Conservation (phyloP, 495 filamentous ascomycete genomes). For the Penicillium maclennaniae region DNA sequence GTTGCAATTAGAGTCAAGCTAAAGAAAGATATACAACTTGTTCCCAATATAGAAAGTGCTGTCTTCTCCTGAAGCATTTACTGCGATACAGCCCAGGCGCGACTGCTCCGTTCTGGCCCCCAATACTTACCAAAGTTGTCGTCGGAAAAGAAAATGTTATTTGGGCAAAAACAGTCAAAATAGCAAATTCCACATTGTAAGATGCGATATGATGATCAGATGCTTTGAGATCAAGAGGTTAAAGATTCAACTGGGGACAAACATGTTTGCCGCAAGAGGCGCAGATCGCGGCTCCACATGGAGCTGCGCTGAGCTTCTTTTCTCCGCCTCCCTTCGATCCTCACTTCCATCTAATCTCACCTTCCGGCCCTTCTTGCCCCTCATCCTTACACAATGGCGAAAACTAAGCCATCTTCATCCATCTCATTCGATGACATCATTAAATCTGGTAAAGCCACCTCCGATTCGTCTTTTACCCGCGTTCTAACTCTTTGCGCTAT, state of each 20-base stretch:
- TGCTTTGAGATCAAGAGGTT: too few species aligned
- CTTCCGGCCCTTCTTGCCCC: conserved; percentile 1
- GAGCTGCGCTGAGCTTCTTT: neutral
- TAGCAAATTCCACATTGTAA: too few species aligned
- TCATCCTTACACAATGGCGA: conserved; percentile 35
- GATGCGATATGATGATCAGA: too few species aligned
- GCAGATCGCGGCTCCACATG: neutral
- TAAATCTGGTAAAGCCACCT: conserved; percentile 47
- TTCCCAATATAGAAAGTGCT: neutral
- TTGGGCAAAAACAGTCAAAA: too few species aligned
- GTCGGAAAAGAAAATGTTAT: too few species aligned
- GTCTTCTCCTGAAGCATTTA: neutral
- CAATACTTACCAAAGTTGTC: neutral
- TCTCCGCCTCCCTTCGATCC: neutral
- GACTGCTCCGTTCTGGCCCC: neutral
- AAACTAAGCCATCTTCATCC: conserved; percentile 41
- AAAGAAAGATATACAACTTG: neutral
- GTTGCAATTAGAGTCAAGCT: neutral
- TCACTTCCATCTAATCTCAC: neutral
- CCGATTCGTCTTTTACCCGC: neutral
- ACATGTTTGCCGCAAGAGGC: too few species aligned
- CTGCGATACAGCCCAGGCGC: neutral
- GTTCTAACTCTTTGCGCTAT: conserved; percentile 6
- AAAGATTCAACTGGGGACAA: too few species aligned
- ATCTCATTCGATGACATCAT: conserved; percentile 65